A percentile compares a stretch with the other conserved stretches of the same genome.
Evolutionary conservation across 768 basidiomycete genomes (phyloP).

Genomic region (Tephrocybe sp.): DNA sequence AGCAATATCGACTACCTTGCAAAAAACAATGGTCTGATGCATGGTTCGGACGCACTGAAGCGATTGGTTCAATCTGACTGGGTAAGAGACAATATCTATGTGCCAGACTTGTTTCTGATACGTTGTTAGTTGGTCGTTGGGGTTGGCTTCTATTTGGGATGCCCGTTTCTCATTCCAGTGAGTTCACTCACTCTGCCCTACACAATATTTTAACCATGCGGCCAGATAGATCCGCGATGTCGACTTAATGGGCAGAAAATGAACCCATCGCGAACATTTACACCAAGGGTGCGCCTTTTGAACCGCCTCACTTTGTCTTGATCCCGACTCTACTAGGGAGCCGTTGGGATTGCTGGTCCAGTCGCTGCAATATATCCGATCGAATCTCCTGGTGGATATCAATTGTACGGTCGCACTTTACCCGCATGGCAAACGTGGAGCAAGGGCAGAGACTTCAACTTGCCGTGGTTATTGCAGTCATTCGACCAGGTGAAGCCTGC

Average conservation of each 20-base stretch:
- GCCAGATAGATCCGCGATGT: slow-evolving; percentile 56
- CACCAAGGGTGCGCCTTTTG: slow-evolving; percentile 44
- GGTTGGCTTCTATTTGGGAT: slow-evolving; percentile 64
- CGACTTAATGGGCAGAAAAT: slow-evolving; percentile 70
- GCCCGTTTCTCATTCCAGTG: slow-evolving; percentile 62
- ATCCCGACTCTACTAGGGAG: slow-evolving; percentile 40
- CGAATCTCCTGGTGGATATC: slow-evolving; percentile 49
- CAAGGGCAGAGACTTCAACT: slow-evolving; percentile 43
- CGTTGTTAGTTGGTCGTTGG: slow-evolving; percentile 53
- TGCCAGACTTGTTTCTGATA: not conserved
- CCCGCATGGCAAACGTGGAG: slow-evolving; percentile 70
- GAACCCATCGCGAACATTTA: slow-evolving; percentile 71
- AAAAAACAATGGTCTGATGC: slow-evolving; percentile 55
- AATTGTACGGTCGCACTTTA: slow-evolving; percentile 41
- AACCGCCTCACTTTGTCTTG: not conserved
- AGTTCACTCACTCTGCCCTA: slow-evolving; percentile 11
- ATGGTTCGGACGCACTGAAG: slow-evolving; percentile 41
- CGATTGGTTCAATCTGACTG: slow-evolving; percentile 50
- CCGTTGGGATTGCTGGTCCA: slow-evolving; percentile 68
- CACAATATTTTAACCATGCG: not conserved
- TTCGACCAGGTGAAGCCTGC: slow-evolving; percentile 56
- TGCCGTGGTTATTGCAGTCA: slow-evolving; percentile 60
- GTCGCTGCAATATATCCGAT: slow-evolving; percentile 68
- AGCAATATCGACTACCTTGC: slow-evolving; percentile 71
- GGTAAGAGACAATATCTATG: slow-evolving; percentile 28